These are phyloP conservation scores for Candida verbasci DNA, from an alignment of 805 yeast genomes.

Conservation along the genomic window DNA sequence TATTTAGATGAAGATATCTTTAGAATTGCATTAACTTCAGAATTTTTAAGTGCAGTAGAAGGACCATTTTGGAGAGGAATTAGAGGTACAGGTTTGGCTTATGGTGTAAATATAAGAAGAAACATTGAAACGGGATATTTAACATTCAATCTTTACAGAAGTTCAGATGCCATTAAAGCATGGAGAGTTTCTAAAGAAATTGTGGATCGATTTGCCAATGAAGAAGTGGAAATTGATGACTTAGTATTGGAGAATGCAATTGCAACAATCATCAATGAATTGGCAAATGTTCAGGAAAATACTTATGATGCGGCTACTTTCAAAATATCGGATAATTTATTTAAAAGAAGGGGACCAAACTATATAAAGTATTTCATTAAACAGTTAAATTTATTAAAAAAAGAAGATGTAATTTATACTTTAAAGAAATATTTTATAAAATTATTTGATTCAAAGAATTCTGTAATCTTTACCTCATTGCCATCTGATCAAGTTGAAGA, in stretches of 20 bases:
- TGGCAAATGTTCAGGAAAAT: slow-evolving; percentile 69
- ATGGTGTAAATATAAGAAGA: slow-evolving; percentile 68
- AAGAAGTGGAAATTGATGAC: slow-evolving; percentile 50
- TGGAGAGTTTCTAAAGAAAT: slow-evolving; percentile 61
- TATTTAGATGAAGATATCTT: slow-evolving; percentile 53
- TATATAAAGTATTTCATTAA: slow-evolving; percentile 52
- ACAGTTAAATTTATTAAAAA: slow-evolving; percentile 48
- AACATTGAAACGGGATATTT: slow-evolving; percentile 65
- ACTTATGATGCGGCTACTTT: slow-evolving; percentile 59
- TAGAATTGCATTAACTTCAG: slow-evolving; percentile 67
- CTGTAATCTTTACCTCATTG: slow-evolving; percentile 66
- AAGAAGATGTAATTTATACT: slow-evolving; percentile 45
- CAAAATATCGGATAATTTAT: slow-evolving; percentile 61
- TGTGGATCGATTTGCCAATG: slow-evolving; percentile 56
- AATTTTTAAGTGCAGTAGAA: slow-evolving; percentile 78
- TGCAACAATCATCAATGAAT: slow-evolving; percentile 65
- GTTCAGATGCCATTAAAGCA: slow-evolving; percentile 72
- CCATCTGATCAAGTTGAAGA: slow-evolving; percentile 59
- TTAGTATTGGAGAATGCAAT: slow-evolving; percentile 67
- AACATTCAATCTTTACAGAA: slow-evolving; percentile 68
- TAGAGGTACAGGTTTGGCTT: slow-evolving; percentile 91
- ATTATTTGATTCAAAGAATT: slow-evolving; percentile 52
- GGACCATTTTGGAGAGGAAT: slow-evolving; percentile 98
- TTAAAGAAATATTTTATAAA: slow-evolving; percentile 60
- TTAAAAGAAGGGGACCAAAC: slow-evolving; percentile 67